phyloP scores from a whole-genome alignment of 768 basidiomycete genomes.

The Agrocybe pediades region DNA sequence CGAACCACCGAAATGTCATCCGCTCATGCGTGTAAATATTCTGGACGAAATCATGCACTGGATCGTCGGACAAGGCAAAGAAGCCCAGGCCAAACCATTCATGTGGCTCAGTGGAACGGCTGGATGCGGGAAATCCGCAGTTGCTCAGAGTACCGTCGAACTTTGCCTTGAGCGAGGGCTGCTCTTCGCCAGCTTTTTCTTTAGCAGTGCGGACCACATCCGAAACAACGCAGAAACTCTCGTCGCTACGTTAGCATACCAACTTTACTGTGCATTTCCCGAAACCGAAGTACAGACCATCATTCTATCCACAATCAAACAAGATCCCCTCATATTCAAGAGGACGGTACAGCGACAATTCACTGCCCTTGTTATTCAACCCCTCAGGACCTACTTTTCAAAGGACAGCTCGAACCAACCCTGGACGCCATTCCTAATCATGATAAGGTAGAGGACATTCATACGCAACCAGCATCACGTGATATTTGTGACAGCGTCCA shows the following conservation, averaged over 20 bases:
- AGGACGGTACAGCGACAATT: background rate
- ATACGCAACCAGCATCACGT: too few species aligned
- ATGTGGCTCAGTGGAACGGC: conserved; percentile 17
- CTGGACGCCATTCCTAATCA: background rate
- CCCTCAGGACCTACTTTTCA: background rate
- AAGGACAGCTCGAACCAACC: background rate
- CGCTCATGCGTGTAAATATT: conserved; percentile 9
- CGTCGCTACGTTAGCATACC: conserved; percentile 14
- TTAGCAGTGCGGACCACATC: conserved; percentile 1
- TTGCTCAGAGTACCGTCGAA: conserved; percentile 15
- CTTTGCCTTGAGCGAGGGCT: background rate
- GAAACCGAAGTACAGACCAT: background rate
- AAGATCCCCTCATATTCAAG: conserved; percentile 5
- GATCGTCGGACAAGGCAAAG: conserved; percentile 15
- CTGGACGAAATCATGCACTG: conserved; percentile 9
- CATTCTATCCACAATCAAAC: background rate
- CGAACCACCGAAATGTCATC: conserved; percentile 14
- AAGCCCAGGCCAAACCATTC: background rate
- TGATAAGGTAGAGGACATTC: too few species aligned
- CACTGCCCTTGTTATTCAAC: background rate
- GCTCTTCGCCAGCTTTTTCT: conserved; percentile 14
- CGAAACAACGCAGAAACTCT: conserved; percentile 1
- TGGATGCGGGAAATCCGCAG: conserved; percentile 18
- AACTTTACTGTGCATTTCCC: conserved; percentile 3
- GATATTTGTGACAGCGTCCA: too few species aligned